Conservation (phyloP, 495 filamentous ascomycete species). For the Penicillium cosmopolitanum region DNA sequence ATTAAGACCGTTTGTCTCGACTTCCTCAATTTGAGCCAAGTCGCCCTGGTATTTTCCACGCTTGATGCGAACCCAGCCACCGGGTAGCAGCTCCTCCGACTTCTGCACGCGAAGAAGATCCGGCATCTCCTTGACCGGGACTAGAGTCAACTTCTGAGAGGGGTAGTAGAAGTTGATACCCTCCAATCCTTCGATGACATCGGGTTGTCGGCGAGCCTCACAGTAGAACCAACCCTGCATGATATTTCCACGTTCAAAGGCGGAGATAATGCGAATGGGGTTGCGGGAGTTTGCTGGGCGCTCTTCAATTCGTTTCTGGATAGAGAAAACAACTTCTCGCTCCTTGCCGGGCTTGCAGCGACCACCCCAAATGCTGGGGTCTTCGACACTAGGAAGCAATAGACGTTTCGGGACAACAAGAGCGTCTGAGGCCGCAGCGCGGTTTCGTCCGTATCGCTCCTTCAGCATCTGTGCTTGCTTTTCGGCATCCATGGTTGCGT, state of each 20-base stretch:
- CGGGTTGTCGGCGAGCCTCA: conserved; percentile 83
- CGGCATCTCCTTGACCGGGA: conserved; percentile 97
- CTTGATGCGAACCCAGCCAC: conserved; percentile 88
- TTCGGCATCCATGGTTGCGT: conserved; percentile 86
- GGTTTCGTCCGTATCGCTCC: conserved; percentile 77
- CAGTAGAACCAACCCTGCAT: conserved; percentile 97
- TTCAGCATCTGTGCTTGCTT: conserved; percentile 85
- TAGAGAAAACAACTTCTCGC: conserved; percentile 80
- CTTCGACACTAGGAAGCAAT: conserved; percentile 89
- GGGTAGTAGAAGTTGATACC: conserved; percentile 86
- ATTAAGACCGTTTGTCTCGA: conserved; percentile 89
- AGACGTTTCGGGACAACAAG: conserved; percentile 83
- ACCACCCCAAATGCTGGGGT: conserved; percentile 94
- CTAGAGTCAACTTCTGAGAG: conserved; percentile 76
- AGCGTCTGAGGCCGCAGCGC: conserved; percentile 57
- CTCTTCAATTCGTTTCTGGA: conserved; percentile 87
- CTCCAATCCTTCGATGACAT: conserved; percentile 79
- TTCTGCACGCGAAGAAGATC: conserved; percentile 90
- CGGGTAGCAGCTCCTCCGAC: conserved; percentile 81
- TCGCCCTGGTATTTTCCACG: conserved; percentile 85
- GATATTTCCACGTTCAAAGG: conserved; percentile 83
- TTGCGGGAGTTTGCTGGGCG: conserved; percentile 68
- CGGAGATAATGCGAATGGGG: conserved; percentile 77
- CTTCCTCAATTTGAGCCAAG: conserved; percentile 90
- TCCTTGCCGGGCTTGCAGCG: conserved; percentile 95